Base-by-base conservation (phyloP, 176 grass and related monocot species). In the Juncus effusus region DNA sequence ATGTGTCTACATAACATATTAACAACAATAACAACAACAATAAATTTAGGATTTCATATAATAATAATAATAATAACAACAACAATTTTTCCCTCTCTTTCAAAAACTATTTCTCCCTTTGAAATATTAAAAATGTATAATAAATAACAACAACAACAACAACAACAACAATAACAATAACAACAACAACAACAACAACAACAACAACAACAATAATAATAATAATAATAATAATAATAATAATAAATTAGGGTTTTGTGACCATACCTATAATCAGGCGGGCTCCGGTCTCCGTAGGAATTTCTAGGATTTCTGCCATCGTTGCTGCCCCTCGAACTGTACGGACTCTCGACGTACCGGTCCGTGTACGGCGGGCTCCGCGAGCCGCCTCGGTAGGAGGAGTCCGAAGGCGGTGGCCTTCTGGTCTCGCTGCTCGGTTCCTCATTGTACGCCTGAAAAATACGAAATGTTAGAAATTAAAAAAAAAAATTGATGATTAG, bases 311-410 rank as follows among this genome's bases (percentile, higher is more conserved):
- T 89, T 82, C 85, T 78, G 78, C 91, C 94, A 69, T 83, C 87
- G 59, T 53, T 53, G 10, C 14, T 44, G 40, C 86, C 86, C 51
- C 67, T 72, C 13, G 79, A 80, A 47, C 77, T 86, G 76, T 85
- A 87, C 4, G 73, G 87, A 64, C 81, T 84, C 50, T 79, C 88
- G 51, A 81, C 84, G 52, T 91, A 91, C 70, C 47, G 77, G 67
- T 83, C 82, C 73, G 77, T 81, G 57, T 91, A 87, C 78, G 85
- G 85, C 62, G 85, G 94, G 82, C 88, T 99, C 77, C 94, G 85
- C 52, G 88, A 99, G 38, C 67, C 82, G 79, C 82, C 80, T 42
- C 78, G 70, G 61, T 89, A 84, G 69, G 70, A 77, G 78, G 85
- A 87, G 0, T 28, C 19, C 19, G 19, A 28, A 0, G 19, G 19